Base-by-base conservation (phyloP, 805 yeast genomes). In the Priceomyces carsonii region DNA sequence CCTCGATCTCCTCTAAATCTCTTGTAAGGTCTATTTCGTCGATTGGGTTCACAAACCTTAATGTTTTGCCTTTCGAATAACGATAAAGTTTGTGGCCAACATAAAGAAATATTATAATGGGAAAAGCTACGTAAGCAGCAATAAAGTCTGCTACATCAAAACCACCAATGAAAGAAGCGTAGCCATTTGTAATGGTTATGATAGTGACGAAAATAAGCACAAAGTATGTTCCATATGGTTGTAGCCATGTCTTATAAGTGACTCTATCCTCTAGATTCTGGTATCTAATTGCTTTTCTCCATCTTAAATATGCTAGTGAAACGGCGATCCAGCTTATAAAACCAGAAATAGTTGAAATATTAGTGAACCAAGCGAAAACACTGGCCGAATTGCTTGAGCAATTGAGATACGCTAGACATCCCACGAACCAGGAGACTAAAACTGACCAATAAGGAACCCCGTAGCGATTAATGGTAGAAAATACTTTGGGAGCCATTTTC, bases 321-420 rank as follows among this genome's bases (percentile, higher is more conserved):
- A 71, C 66, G 33, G 26, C 33, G 55, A 45, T 6, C 61, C 77
- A 82, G 55, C 78, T 82, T 49, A 73, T 73, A 53, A 80, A 69
- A 53, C 80, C 86, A 19, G 84, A 82, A 21, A 80, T 77, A 3
- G 91, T 82, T 33, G 81, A 80, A 39, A 85, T 60, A 48, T 82
- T 81, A 39, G 82, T 75, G 33, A 85, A 66, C 90, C 91, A 85
- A 50, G 70, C 71, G 42, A 85, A 68, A 3, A 85, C 91, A 3
- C 73, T 71, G 9, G 78, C 76, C 15, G 89, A 73, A 18, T 73
- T 64, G 29, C 71, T 66, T 17, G 80, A 71, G 38, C 81, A 56
- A 52, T 59, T 55, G 48, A 60, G 48, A 42, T 46, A 60, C 3
- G 59, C 48, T 38, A 59, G 51, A 24, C 53, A 48, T 3, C 44